Base-by-base conservation (phyloP, 139 green algal species). In the Gonium pectorale region DNA sequence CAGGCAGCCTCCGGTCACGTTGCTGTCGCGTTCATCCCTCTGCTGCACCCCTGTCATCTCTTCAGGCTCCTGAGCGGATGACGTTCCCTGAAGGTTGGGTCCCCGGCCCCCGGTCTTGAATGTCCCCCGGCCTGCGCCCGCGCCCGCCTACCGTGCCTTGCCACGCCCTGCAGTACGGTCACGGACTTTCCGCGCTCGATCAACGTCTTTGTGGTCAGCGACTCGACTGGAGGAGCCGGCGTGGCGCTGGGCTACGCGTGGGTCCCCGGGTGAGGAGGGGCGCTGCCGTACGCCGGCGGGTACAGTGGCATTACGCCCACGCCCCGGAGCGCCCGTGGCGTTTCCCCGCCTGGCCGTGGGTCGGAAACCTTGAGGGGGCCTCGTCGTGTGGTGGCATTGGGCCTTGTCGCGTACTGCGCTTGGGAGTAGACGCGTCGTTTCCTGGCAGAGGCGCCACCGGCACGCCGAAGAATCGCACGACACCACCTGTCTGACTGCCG, bases 191-290 rank as follows among this genome's bases (percentile, higher is more conserved):
- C 78, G 3, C 43, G 63, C 31, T 38, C 44, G 19, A 66, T 84
- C 43, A 84, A 84, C 44, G 63, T 84, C 26, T 75, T 84, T 35
- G 21, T 84, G 17, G 78, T 24, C 27, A 52, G 43, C 5, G 78
- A 84, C 63, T 52, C 78, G 27, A 75, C 78, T 5, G 78, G 31
- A 1, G 46, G 17, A 0, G 13, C 78, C 9, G 40, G 13, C 41
- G 46, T 75, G 33, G 63, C 78, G 44, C 46, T 84, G 63, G 78
- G 78, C 3, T 75, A 54, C 63, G 63, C 78, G n/a, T 84, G 27
- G 19, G 43, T 66, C 41, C 78, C 78, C 2, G 78, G 63, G 75
- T 83, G 75, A 24, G 75, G 41, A 35, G 26, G 67, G 40, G 24
- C 19, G 33, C 1, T 15, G 35, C 56, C 15, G 46, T 15, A 15